Percentiles rank a stretch among this genome's conserved stretches.
These are phyloP conservation scores for Mycena filopes DNA, from an alignment of 768 basidiomycete species.

Conservation along the genomic window DNA sequence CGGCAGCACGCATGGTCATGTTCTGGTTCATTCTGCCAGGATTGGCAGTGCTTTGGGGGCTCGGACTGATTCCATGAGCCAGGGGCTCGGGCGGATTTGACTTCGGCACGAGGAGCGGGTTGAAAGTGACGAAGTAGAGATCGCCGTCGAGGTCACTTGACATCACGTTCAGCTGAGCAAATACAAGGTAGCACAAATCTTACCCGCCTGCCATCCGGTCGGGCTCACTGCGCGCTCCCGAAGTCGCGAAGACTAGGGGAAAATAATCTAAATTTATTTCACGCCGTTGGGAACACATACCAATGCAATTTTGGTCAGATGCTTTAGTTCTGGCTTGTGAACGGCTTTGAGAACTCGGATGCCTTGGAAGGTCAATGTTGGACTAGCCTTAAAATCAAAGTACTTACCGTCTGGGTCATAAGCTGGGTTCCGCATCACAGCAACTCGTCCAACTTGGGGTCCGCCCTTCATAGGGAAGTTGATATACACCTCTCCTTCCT, in stretches of 20 bases:
- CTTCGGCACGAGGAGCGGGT: conserved; percentile 30
- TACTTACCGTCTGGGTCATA: conserved; percentile 30
- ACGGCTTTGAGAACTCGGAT: conserved; percentile 36
- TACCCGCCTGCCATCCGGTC: conserved; percentile 40
- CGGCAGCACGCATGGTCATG: conserved; percentile 22
- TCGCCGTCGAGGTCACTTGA: conserved; percentile 39
- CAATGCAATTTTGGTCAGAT: conserved; percentile 35
- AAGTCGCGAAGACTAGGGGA: conserved; percentile 33
- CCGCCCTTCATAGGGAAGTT: conserved; percentile 31
- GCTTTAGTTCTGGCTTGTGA: conserved; percentile 23
- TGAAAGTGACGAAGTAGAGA: conserved; percentile 31
- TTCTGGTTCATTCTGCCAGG: not conserved
- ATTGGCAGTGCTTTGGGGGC: not conserved
- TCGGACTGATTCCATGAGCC: not conserved
- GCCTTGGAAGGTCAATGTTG: conserved; percentile 7
- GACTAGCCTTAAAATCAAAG: not conserved
- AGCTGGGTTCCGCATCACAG: conserved; percentile 33
- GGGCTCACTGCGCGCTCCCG: conserved; percentile 30
- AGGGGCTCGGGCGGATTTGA: not conserved
- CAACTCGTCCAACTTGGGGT: conserved; percentile 27
- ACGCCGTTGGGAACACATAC: not conserved
- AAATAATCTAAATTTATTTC: not conserved
- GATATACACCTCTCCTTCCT: conserved; percentile 37
- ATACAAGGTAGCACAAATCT: not conserved
- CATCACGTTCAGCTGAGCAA: not conserved